These are phyloP conservation scores for Silene coronaria DNA, from an alignment of 179 eudicot genomes.

Conservation along the genomic window DNA sequence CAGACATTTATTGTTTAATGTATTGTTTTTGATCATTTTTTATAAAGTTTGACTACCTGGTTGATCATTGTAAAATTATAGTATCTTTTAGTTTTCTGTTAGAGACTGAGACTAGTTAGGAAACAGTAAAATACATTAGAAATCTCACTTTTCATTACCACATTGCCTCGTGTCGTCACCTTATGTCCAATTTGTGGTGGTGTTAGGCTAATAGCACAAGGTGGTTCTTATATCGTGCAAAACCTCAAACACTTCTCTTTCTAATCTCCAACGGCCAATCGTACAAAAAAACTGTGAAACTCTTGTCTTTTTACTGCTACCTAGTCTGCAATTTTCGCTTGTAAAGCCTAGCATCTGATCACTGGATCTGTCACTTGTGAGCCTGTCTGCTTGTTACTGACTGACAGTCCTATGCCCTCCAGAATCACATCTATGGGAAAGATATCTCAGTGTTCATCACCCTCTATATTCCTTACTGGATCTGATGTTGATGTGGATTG, in stretches of 20 bases:
- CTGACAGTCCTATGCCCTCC: neutral
- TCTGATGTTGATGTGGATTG: neutral
- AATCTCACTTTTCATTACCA: neutral
- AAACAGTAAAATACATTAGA: neutral
- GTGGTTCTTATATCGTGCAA: neutral
- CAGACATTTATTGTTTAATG: neutral
- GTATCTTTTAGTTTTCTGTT: neutral
- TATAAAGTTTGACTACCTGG: neutral
- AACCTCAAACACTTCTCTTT: slow-evolving; percentile 17
- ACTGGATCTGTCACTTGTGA: neutral
- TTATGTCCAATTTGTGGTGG: too few relatives aligned
- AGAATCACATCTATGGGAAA: neutral
- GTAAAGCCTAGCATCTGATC: neutral
- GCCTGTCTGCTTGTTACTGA: neutral
- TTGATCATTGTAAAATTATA: neutral
- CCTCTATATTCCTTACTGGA: neutral
- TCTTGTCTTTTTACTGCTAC: neutral
- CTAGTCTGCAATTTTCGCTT: neutral
- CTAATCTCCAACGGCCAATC: neutral
- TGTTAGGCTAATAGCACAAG: neutral
- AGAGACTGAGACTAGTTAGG: neutral
- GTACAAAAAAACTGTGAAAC: neutral
- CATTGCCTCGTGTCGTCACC: too few relatives aligned
- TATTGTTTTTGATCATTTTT: neutral
- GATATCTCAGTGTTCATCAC: neutral